Evolutionary conservation across 1,284 basidiomycete species (phyloP), one percentile per base, ranked within the genome.

Genomic region (Sutorius eximius): DNA sequence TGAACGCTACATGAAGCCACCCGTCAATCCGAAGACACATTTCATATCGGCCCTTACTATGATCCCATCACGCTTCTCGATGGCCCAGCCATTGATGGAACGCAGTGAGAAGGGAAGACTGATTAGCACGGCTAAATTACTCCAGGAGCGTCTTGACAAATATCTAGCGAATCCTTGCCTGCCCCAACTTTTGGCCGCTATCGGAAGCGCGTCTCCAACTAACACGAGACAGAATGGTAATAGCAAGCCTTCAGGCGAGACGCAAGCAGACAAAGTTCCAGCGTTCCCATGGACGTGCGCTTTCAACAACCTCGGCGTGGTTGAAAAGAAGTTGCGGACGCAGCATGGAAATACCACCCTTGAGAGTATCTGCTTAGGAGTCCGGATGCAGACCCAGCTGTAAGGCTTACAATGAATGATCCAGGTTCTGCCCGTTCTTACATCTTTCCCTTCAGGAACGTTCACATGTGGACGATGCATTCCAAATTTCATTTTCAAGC

Each of bases 381-480:
- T 4, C 34, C 52, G 55, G 30, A 15, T 52, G 29, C 47, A 45
- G 38, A 36, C 45, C 22, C 27, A 1, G 36, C 38, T 65, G 63
- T 63, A 11, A 49, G 52, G 27, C 29, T 43, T 5, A 15, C 22
- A 3, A 9, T 9, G 30, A 3, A 3, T 22, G 3, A n/a, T 34
- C 15, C 33, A 18, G 7, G 18, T 29, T 37, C 30, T 5, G 11
- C 13, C 20, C 0, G 6, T 8, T 15, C 55, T 58, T 11, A 42
- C 36, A 3, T n/a, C 7, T 9, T n/a, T 13, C n/a, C 10, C 15
- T 30, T 18, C 8, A 63, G 61, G 40, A 53, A 41, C 1, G 36
- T 59, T 33, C 63, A 64, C 24, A 54, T 55, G 29, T 61, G 61
- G 61, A 50, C 63, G 11, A 64, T 66, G 27, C 51, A 54, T n/a